phyloP scores from a whole-genome alignment of 768 basidiomycete genomes.

The Pluteus cervinus region DNA sequence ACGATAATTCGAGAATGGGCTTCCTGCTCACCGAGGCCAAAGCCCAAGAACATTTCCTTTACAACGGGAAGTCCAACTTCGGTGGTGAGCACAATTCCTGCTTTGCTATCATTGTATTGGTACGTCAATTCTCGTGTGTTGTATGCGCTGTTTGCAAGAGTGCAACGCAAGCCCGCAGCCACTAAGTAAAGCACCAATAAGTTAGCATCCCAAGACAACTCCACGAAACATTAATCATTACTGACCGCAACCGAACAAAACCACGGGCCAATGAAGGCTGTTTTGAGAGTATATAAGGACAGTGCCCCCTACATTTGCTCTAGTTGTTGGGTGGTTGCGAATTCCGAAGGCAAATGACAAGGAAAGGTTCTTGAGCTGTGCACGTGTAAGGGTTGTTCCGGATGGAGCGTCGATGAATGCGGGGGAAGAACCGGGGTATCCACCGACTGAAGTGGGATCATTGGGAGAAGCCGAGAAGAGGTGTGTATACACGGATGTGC shows the following conservation, averaged over 20 bases:
- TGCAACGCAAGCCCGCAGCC: slow-evolving; percentile 46
- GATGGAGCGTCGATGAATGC: slow-evolving; percentile 53
- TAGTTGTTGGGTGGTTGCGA: slow-evolving; percentile 12
- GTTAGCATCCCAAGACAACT: slow-evolving; percentile 1
- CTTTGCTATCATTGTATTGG: slow-evolving; percentile 45
- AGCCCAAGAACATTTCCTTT: slow-evolving; percentile 1
- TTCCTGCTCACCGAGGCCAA: not conserved
- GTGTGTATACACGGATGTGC: not conserved
- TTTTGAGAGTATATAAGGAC: slow-evolving; percentile 51
- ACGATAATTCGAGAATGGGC: slow-evolving; percentile 2
- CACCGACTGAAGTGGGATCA: slow-evolving; percentile 19
- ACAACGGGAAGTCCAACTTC: slow-evolving; percentile 4
- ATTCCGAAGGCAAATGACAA: slow-evolving; percentile 30
- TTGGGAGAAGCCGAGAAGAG: not conserved
- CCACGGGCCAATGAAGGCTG: slow-evolving; percentile 43
- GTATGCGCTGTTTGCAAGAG: slow-evolving; percentile 50
- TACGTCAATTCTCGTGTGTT: slow-evolving; percentile 45
- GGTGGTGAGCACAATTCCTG: slow-evolving; percentile 5
- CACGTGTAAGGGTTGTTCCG: slow-evolving; percentile 40
- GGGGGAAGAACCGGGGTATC: slow-evolving; percentile 25
- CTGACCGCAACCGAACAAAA: slow-evolving; percentile 35
- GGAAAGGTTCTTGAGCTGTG: slow-evolving; percentile 33
- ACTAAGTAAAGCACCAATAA: slow-evolving; percentile 13
- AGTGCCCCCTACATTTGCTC: slow-evolving; percentile 39
- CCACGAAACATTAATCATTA: slow-evolving; percentile 3